Percentiles rank a stretch among this genome's conserved stretches.
These are phyloP conservation scores for Fraxinus floribunda DNA, from an alignment of 305 asterid genomes.

Conservation along the genomic window DNA sequence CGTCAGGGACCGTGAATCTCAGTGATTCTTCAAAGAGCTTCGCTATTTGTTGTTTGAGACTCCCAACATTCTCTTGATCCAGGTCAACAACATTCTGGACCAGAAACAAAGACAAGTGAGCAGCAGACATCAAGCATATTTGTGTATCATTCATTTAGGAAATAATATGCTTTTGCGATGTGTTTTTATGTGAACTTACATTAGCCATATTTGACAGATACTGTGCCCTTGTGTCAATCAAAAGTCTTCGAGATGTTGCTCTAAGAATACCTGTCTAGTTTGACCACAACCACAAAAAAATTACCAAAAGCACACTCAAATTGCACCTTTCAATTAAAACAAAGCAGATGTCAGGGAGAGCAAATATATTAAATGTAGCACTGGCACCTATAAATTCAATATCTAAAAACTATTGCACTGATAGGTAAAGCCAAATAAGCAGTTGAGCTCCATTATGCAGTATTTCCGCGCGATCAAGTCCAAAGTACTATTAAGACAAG, in stretches of 20 bases:
- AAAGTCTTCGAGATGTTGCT: constrained; percentile 41
- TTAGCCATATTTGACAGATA: constrained; percentile 46
- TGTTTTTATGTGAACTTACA: constrained; percentile 44
- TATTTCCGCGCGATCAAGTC: background rate
- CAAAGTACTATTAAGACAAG: background rate
- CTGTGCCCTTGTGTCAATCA: constrained; percentile 38
- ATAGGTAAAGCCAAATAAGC: background rate
- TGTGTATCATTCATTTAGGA: background rate
- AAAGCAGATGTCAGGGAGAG: background rate
- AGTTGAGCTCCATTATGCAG: background rate
- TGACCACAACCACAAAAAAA: constrained; percentile 31
- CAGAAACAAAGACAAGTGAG: constrained; percentile 14
- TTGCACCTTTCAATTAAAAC: background rate
- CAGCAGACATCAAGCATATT: constrained; percentile 11
- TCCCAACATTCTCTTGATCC: constrained; percentile 50
- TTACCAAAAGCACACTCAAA: constrained; percentile 20
- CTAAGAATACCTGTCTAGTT: constrained; percentile 72
- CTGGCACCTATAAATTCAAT: background rate
- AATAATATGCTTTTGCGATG: constrained; percentile 15
- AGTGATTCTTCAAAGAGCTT: constrained; percentile 60
- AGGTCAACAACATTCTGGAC: constrained; percentile 28
- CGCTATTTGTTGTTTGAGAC: constrained; percentile 60
- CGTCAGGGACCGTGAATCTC: constrained; percentile 60
- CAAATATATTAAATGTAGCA: background rate
- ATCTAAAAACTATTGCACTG: background rate